Evolutionary conservation across 306 rosid species (phyloP), one percentile per base, ranked within the genome.

Genomic region (Ceratonia siliqua): DNA sequence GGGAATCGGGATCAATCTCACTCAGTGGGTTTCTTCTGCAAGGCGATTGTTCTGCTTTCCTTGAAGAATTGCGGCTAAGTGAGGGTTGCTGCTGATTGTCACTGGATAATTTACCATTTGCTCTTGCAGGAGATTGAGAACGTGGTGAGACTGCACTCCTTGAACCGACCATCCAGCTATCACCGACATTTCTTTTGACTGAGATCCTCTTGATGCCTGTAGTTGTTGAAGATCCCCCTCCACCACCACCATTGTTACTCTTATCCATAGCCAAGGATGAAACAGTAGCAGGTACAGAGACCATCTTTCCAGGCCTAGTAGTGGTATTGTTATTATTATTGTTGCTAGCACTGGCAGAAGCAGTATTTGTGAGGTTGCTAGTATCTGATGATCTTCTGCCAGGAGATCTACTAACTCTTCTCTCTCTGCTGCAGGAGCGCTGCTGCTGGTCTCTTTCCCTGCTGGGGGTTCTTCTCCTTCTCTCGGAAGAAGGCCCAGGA

Each of bases 381-480:
- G 75, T 79, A 50, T 87, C 91, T 17, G 89, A 85, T 8, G 91
- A 73, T 32, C 99, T 92, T 81, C 93, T 86, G 0, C 91, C 92
- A 5, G 99, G 99, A 50, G 99, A 95, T 69, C 88, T 82, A 73
- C 99, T 95, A 22, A 91, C 88, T 22, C 98, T 88, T 33, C 98
- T 83, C 81, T 95, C 99, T 54, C 95, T 35, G 70, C 98, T 89
- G 58, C 88, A 85, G 3, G 96, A 91, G 1, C 94, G 52, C 39
- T 91, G 73, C 49, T 84, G 80, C 65, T 87, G 89, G 41, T 90
- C 92, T 36, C 97, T 86, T 53, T 94, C 99, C 64, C 98, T 86
- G 79, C 99, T 92, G 0, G 98, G 99, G 0, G 97, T 95, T 62
- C 99, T 95, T 78, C 98, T 84, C 75, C 98, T 85, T 33, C 95